Evolutionary conservation across 805 yeast species (phyloP).

Genomic region (Saccharomycopsis vini): DNA sequence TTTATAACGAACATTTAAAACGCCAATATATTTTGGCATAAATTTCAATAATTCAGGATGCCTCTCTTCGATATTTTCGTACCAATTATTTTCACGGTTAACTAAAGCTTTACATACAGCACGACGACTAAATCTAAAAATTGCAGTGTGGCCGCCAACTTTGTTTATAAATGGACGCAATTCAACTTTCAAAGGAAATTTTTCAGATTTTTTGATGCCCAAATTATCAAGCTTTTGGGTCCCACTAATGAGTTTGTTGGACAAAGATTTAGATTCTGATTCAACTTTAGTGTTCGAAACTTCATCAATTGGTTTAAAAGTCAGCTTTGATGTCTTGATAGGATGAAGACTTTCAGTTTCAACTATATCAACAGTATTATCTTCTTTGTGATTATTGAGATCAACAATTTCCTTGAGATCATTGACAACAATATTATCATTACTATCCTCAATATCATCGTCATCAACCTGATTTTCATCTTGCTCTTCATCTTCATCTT

Average conservation of each 20-base stretch:
- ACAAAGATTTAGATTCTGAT: not conserved
- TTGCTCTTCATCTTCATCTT: not conserved
- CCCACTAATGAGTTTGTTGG: not conserved
- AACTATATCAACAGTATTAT: not conserved
- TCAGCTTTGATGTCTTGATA: not conserved
- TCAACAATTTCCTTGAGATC: not conserved
- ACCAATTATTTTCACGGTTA: conserved; percentile 84
- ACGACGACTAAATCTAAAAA: conserved; percentile 79
- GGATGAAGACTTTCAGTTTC: not conserved
- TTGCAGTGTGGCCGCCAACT: conserved; percentile 98
- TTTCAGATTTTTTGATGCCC: conserved; percentile 20
- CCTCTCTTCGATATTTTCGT: conserved; percentile 73
- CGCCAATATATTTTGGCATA: conserved; percentile 95
- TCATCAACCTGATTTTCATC: not conserved
- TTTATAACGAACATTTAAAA: conserved; percentile 78
- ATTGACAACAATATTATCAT: not conserved
- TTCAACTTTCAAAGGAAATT: conserved; percentile 74
- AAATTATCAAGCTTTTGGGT: not conserved
- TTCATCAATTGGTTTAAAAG: not conserved
- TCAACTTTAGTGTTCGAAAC: not conserved
- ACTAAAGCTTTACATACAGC: conserved; percentile 93
- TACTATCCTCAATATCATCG: too few relatives aligned
- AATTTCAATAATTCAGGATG: conserved; percentile 72
- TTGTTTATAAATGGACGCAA: conserved; percentile 84
- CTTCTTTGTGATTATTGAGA: not conserved